Evolutionary conservation across 306 rosid genomes (phyloP), one percentile per base, ranked within the genome.

Genomic region (Mimosa pudica): DNA sequence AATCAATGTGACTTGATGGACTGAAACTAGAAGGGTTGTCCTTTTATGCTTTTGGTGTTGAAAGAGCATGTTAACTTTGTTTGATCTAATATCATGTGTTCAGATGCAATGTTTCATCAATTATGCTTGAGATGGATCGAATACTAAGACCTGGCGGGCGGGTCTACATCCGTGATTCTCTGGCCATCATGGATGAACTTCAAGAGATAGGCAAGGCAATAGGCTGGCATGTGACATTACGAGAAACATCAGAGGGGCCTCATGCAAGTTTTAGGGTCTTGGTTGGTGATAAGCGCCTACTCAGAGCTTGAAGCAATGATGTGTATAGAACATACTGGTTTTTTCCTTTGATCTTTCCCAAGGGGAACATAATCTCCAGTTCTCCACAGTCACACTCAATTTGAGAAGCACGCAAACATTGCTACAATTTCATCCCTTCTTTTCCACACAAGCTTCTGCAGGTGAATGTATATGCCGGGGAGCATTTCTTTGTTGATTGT

Each of bases 111-210:
- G 71, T 93, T 30, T 89, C 98, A 5, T 86, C 93, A 79, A 93
- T 93, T 63, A 95, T 95, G 98, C 94, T 95, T 10, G 99, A 95
- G 94, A 93, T 95, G 99, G 99, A 95, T 84, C 89, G 99, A 63
- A 91, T 93, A 52, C 83, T 95, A 51, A 88, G 99, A 81, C 98
- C 98, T 0, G 97, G 97, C 18, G 99, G 98, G 11, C 91, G 47
- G 14, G 94, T 78, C 35, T 93, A 93, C 76, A 90, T 95, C 44
- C 97, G 99, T 0, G 99, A 95, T 76, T 62, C 94, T 49, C 70
- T 95, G 62, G 57, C 84, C 17, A 79, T 95, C 81, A 95, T 95
- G 99, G 94, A 91, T 80, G 97, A 95, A 77, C 94, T 95, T 80
- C 84, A 82, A 83, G 93, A 85, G 64, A 89, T 91, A 41, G 99